These are phyloP conservation scores for Penicillium paxilli DNA, from an alignment of 495 filamentous ascomycete species.

Conservation along the genomic window DNA sequence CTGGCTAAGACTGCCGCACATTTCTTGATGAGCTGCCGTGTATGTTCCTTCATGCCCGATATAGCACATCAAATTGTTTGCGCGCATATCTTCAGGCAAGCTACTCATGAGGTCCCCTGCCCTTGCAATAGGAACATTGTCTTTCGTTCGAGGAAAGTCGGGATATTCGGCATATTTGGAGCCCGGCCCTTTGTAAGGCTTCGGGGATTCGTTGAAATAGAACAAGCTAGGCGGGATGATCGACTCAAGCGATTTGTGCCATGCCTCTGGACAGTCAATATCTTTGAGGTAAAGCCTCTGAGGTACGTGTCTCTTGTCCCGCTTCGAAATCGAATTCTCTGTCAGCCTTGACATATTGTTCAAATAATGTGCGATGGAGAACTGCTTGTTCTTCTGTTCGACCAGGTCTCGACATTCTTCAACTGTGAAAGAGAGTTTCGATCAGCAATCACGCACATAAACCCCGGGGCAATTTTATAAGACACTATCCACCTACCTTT, in stretches of 20 bases:
- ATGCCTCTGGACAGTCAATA: slow-evolving; percentile 85
- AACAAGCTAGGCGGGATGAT: slow-evolving; percentile 76
- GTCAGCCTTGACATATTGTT: slow-evolving; percentile 71
- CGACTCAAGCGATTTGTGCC: slow-evolving; percentile 74
- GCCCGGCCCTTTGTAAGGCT: slow-evolving; percentile 46
- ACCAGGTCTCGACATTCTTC: slow-evolving; percentile 75
- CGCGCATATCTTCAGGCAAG: slow-evolving; percentile 79
- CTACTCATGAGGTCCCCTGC: slow-evolving; percentile 94
- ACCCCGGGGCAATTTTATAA: no score
- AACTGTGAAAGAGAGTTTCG: slow-evolving; percentile 30
- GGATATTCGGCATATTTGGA: slow-evolving; percentile 3
- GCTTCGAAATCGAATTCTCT: neutral
- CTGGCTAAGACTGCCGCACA: slow-evolving; percentile 94
- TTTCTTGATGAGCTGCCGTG: slow-evolving; percentile 93
- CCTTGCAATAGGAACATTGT: slow-evolving; percentile 44
- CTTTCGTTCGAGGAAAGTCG: neutral
- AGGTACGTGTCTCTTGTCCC: slow-evolving; percentile 33
- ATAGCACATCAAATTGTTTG: slow-evolving; percentile 97
- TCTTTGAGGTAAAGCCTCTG: slow-evolving; percentile 95
- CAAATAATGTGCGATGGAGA: slow-evolving; percentile 86
- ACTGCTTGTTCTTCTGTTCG: slow-evolving; percentile 64
- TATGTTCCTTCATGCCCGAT: slow-evolving; percentile 97
- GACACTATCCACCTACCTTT: slow-evolving; percentile 72
- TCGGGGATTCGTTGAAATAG: slow-evolving; percentile 81
- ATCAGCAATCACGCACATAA: no score